These are phyloP conservation scores for Ilyonectria destructans DNA, from an alignment of 2,329 filamentous ascomycete genomes.

Conservation along the genomic window DNA sequence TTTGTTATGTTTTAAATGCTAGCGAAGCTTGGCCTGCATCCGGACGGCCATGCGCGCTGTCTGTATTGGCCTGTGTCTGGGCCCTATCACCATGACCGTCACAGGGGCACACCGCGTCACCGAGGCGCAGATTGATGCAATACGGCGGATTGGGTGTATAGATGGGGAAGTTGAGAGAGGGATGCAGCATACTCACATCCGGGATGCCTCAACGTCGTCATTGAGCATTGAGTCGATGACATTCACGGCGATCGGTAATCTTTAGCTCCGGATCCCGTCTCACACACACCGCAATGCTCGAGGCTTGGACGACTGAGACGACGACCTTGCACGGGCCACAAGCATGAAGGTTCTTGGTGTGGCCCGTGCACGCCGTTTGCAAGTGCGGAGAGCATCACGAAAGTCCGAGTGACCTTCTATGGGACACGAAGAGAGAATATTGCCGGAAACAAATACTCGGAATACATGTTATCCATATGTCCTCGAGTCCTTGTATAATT, in stretches of 20 bases:
- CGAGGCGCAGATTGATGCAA: slow-evolving; percentile 13
- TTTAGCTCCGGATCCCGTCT: slow-evolving; percentile 5
- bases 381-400: background rate
- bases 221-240: slow-evolving; percentile 4
- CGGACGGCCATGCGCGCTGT: slow-evolving; percentile 6
- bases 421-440: too few relatives aligned
- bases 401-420: too few relatives aligned
- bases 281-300: slow-evolving; percentile 7
- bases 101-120: slow-evolving; percentile 20
- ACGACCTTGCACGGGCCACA: too few relatives aligned
- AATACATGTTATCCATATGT: background rate
- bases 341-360: background rate
- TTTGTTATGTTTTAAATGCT: slow-evolving; percentile 17
- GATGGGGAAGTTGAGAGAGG: background rate
- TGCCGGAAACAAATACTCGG: too few relatives aligned
- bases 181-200: background rate
- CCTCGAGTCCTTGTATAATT: background rate
- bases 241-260: background rate
- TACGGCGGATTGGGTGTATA: slow-evolving; percentile 15
- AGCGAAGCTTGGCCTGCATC: slow-evolving; percentile 20
- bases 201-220: slow-evolving; percentile 12
- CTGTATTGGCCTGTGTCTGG: background rate
- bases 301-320: background rate
- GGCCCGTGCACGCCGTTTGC: background rate
- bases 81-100: background rate